Base-by-base conservation (phyloP, 2,329 filamentous ascomycete genomes). In the Fusarium redolens region DNA sequence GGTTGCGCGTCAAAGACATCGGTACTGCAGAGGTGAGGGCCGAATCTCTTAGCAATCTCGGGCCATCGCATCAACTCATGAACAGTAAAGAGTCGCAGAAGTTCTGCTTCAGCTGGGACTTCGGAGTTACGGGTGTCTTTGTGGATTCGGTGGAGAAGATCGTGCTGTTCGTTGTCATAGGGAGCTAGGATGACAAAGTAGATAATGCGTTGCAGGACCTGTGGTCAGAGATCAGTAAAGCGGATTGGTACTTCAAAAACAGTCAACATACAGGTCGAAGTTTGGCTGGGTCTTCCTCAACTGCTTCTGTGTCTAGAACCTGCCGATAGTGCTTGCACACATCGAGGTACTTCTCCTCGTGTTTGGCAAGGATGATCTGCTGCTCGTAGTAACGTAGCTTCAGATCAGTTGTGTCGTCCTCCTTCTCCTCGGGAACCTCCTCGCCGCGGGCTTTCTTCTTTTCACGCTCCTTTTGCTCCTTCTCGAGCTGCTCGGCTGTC, bases 21-120 rank as follows among this genome's bases (percentile, higher is more conserved):
- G 13, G 94, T 97, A 76, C 88, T 87, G 84, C 92, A 95, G 48
- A 99, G 88, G 79, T 98, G 94, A 30, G 93, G 92, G 5, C 95
- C 95, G 77, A 97, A 99, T 70, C 93, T 90, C 83, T 96, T 91
- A 38, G 95, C 89, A 41, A 99, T 94, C 81, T 96, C 92, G 15
- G 96, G 96, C 96, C 96, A 99, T 81, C 96, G 93, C 96, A 99
- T 99, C 72, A 99, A 88, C 85, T 99, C 96, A 74, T 93, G 93
- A 9, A 97, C 91, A 35, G 96, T 99, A 84, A 99, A 99, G 68
- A 96, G 90, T 84, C 97, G 97, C 65, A 99, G 88, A 13, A 99
- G 90, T 78, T 95, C 91, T 35, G 94, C 92, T 73, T 98, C 96
- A 62, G 91, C 88, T 7, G 93, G 85, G 5, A 98, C 90, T 80